phyloP scores from a whole-genome alignment of 1,139 yeast genomes.

The Suhomyces choctaworum region DNA sequence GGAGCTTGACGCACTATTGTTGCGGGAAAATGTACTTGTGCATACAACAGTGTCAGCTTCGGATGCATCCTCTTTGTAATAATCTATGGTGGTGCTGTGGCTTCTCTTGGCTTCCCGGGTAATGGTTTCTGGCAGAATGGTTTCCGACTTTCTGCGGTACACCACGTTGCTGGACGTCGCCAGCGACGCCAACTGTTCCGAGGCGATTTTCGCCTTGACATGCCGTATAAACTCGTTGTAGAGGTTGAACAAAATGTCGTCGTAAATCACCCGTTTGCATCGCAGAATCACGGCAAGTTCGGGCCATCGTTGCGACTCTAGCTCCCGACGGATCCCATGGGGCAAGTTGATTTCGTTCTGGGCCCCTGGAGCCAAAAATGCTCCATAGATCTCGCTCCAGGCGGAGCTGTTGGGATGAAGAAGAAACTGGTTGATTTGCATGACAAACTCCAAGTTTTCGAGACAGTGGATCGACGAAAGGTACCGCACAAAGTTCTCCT shows the following conservation, averaged over 20 bases:
- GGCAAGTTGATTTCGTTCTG: slow-evolving; percentile 40
- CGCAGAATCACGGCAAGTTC: slow-evolving; percentile 9
- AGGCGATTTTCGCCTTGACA: slow-evolving; percentile 9
- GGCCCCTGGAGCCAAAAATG: slow-evolving; percentile 30
- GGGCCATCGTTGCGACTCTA: slow-evolving; percentile 19
- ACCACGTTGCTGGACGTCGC: slow-evolving; percentile 8
- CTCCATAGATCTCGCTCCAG: slow-evolving; percentile 30
- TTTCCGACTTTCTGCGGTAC: slow-evolving; percentile 14
- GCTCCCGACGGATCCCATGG: slow-evolving; percentile 19
- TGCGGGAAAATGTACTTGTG: slow-evolving; percentile 10
- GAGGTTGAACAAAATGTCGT: slow-evolving; percentile 33
- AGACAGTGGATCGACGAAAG: slow-evolving; percentile 34
- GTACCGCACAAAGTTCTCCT: slow-evolving; percentile 26
- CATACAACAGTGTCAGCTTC: slow-evolving; percentile 7
- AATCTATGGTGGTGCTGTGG: slow-evolving; percentile 4
- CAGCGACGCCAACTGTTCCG: slow-evolving; percentile 7
- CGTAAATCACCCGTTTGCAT: slow-evolving; percentile 31
- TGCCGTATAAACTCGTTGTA: slow-evolving; percentile 33
- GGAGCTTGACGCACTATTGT: slow-evolving; percentile 12
- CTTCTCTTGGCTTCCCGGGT: slow-evolving; percentile 4
- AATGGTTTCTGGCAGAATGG: slow-evolving; percentile 13
- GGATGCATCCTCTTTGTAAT: slow-evolving; percentile 4
- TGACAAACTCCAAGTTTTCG: slow-evolving; percentile 38
- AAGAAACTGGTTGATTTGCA: slow-evolving; percentile 29
- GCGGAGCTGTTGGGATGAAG: slow-evolving; percentile 15